Base-by-base conservation (phyloP, 2,329 filamentous ascomycete species). In the Cercospora zeina region DNA sequence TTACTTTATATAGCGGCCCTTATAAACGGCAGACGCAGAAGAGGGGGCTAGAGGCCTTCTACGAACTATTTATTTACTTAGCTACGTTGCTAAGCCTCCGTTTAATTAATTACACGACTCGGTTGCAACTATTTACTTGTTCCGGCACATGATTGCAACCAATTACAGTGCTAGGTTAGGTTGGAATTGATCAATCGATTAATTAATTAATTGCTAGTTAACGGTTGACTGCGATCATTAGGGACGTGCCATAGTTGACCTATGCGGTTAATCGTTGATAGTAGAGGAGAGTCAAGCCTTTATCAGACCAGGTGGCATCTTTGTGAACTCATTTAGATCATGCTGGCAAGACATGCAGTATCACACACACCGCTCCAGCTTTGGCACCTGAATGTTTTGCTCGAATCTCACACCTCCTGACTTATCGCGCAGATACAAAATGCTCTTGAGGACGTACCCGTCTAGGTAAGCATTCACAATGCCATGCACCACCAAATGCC, bases 401-500 rank as follows among this genome's bases (percentile, higher is more conserved):
- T 24, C 42, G 19, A 8, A 24, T 24, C 19, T 47, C 42, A 19
- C 42, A 24, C 42, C 42, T 19, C 10, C 24, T 24, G 21, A 21
- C 21, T 21, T n/a, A n/a, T n/a, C n/a, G n/a, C 42, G 21, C 42
- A 27, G 10, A 13, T 8, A 47, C n/a, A n/a, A n/a, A 51, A 51
- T 56, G 72, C 70, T 1, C 69, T 78, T 6, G 73, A 77, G 62
- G 69, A 74, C 36, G 76, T 76, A 13, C 75, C 76, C 66, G 59
- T 61, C 4, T 64, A 64, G 59, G 63, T 71, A 8, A 65, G 65
- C 53, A 49, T 61, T 27, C 62, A 34, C 47, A 63, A 60, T 36
- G 61, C 51, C 33, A 63, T 65, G n/a, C 62, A 59, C 53, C 61
- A 54, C 42, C 47, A 36, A 9, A 58, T 88, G 65, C 83, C 84